Percentiles rank a stretch among this genome's conserved stretches.
Evolutionary conservation across 805 yeast species (phyloP).

Genomic region (Candida ponderosae): DNA sequence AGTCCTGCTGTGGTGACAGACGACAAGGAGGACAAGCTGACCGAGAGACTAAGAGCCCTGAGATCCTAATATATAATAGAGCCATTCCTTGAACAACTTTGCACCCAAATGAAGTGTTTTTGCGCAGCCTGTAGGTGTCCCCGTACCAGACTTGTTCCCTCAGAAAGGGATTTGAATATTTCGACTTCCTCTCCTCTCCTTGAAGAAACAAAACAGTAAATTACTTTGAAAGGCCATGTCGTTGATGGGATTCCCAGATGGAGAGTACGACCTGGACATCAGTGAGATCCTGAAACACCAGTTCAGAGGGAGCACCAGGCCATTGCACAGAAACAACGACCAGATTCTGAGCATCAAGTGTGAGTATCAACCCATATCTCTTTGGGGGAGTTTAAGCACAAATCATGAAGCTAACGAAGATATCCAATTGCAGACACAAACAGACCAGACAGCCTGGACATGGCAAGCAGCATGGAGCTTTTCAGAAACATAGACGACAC

Average conservation of each 20-base stretch:
- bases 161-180: not conserved
- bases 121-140: not conserved
- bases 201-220: not conserved
- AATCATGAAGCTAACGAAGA: slow-evolving; percentile 1
- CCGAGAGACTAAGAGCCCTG: slow-evolving; percentile 83
- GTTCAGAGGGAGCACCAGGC: slow-evolving; percentile 1
- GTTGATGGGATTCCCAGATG: slow-evolving; percentile 11
- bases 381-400: not conserved
- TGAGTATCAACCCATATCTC: slow-evolving; percentile 4
- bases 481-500: not conserved
- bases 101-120: not conserved
- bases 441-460: slow-evolving; percentile 11
- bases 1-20: slow-evolving; percentile 37
- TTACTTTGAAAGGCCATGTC: not conserved
- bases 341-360: slow-evolving; percentile 16
- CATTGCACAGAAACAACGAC: slow-evolving; percentile 4
- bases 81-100: not conserved
- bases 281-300: slow-evolving; percentile 10
- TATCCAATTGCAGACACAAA: slow-evolving; percentile 2
- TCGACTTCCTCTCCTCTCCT: not conserved
- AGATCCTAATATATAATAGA: slow-evolving; percentile 31
- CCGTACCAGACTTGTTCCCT: not conserved
- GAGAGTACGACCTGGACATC: slow-evolving; percentile 17
- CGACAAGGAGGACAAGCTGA: slow-evolving; percentile 80
- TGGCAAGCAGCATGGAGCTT: slow-evolving; percentile 7